phyloP scores from a whole-genome alignment of 768 basidiomycete species.

The Lactarius sp. region DNA sequence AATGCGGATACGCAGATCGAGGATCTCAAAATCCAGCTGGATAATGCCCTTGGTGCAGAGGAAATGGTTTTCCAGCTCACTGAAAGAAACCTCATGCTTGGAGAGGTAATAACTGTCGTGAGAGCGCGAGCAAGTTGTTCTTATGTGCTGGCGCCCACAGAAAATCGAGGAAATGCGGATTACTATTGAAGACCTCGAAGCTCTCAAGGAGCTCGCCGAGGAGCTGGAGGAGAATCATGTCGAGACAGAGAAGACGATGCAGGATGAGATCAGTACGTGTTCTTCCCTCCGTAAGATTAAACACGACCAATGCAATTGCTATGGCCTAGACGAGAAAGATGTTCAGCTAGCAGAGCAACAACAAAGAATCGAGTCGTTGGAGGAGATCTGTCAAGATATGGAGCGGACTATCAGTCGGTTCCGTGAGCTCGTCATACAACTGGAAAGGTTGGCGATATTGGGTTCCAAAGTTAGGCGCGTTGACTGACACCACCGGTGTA shows the following conservation, averaged over 20 bases:
- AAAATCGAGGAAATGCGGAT: constrained; percentile 98
- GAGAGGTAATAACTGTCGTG: constrained; percentile 56
- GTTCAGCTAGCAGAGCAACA: constrained; percentile 60
- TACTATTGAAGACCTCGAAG: constrained; percentile 93
- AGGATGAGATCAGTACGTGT: constrained; percentile 78
- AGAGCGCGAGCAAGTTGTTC: neutral
- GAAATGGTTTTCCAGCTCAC: constrained; percentile 96
- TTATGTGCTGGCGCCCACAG: constrained; percentile 35
- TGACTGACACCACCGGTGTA: constrained; percentile 31
- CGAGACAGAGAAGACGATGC: constrained; percentile 87
- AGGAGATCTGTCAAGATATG: constrained; percentile 78
- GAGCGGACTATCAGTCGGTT: constrained; percentile 89
- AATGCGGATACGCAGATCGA: constrained; percentile 92
- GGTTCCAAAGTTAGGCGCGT: neutral
- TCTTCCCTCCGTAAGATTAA: neutral
- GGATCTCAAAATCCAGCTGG: constrained; percentile 89
- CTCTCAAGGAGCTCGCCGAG: constrained; percentile 92
- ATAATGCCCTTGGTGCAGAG: constrained; percentile 92
- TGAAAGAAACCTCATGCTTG: constrained; percentile 86
- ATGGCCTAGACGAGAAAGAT: constrained; percentile 59
- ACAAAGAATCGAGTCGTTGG: constrained; percentile 60
- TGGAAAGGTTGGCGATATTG: constrained; percentile 59
- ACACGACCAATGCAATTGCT: neutral
- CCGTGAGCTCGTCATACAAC: constrained; percentile 79
- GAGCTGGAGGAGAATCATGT: constrained; percentile 96